Percentiles rank a stretch among this genome's conserved stretches.
Conservation (phyloP, 345 rosid species). For the Cardamine resedifolia region DNA sequence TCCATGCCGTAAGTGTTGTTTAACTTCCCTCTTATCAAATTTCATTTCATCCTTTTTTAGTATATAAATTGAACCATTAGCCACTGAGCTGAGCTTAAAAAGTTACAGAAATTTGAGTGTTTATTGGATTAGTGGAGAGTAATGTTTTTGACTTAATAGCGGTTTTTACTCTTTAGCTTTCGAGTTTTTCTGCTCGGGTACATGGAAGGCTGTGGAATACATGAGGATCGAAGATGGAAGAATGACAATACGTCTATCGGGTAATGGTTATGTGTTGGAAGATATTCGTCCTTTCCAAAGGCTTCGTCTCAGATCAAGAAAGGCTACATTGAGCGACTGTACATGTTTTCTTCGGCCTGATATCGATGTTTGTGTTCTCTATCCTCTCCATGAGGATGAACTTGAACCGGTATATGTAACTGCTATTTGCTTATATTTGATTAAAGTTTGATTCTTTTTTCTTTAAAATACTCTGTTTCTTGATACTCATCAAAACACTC, state of each 20-base stretch:
- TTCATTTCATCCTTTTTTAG: background rate
- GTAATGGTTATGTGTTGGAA: constrained; percentile 35
- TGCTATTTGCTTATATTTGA: constrained; percentile 21
- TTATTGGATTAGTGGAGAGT: background rate
- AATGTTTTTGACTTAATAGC: background rate
- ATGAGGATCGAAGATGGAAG: constrained; percentile 57
- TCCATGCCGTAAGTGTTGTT: constrained; percentile 50
- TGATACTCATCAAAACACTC: background rate
- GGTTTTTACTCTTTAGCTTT: constrained; percentile 51
- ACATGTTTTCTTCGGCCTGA: constrained; percentile 75
- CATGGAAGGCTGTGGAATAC: constrained; percentile 67
- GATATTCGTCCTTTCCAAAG: constrained; percentile 55
- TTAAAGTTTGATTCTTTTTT: background rate
- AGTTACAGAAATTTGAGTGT: background rate
- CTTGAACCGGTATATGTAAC: constrained; percentile 39
- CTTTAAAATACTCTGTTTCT: background rate
- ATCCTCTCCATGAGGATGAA: constrained; percentile 23
- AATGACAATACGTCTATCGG: constrained; percentile 46
- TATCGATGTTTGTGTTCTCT: constrained; percentile 71
- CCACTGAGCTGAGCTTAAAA: background rate
- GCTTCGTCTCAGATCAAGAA: constrained; percentile 76
- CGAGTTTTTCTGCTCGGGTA: constrained; percentile 57
- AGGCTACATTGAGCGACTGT: constrained; percentile 65
- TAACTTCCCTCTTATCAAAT: background rate
- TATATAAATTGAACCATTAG: background rate